These are phyloP conservation scores for Leptographium procerum DNA, from an alignment of 2,329 filamentous ascomycete genomes.

Conservation along the genomic window DNA sequence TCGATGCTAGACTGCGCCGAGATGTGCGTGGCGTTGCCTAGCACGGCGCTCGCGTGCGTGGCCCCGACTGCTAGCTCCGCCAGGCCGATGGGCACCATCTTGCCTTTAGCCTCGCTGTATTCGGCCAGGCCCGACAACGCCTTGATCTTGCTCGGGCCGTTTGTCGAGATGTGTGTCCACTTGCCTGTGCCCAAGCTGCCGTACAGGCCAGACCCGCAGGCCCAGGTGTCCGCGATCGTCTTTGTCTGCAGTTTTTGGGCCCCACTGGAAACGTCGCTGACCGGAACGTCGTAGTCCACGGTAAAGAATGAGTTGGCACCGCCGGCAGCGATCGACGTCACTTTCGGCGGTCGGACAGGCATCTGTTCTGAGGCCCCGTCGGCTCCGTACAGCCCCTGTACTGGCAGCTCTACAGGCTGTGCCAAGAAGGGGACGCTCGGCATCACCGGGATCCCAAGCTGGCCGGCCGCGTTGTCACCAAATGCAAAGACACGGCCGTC, in stretches of 20 bases:
- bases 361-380: not conserved
- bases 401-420: constrained; percentile 57
- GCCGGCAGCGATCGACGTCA: constrained; percentile 73
- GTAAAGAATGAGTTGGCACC: constrained; percentile 82
- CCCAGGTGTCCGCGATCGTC: constrained; percentile 65
- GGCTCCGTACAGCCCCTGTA: constrained; percentile 56
- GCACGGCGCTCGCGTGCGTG: constrained; percentile 70
- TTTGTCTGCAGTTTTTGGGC: not conserved
- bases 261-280: constrained; percentile 27
- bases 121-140: constrained; percentile 73
- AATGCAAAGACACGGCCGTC: constrained; percentile 73
- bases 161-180: constrained; percentile 76
- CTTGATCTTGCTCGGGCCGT: constrained; percentile 68
- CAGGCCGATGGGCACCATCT: constrained; percentile 66
- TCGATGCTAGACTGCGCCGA: constrained; percentile 46
- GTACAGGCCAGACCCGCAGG: constrained; percentile 75
- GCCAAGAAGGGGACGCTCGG: constrained; percentile 52
- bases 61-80: constrained; percentile 62
- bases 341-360: constrained; percentile 34
- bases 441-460: constrained; percentile 70
- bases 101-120: constrained; percentile 64
- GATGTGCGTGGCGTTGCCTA: constrained; percentile 69
- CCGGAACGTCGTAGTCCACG: constrained; percentile 56
- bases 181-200: constrained; percentile 74
- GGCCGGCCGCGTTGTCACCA: constrained; percentile 85